Evolutionary conservation across 179 eudicot species (phyloP).

Genomic region (Beta lomatogona): DNA sequence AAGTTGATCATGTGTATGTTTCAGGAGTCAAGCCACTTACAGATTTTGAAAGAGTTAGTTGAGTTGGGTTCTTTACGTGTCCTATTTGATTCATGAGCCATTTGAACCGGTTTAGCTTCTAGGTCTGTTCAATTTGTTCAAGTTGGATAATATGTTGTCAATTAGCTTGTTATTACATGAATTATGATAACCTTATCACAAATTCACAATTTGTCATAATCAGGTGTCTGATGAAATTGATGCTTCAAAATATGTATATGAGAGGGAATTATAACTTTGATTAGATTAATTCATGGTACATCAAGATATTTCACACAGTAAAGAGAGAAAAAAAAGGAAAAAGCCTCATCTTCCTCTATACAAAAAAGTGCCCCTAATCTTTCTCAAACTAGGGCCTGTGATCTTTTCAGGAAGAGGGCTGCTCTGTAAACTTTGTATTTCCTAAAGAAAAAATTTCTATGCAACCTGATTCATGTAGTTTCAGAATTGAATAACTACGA

Average conservation of each 20-base stretch:
- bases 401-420: constrained; percentile 65
- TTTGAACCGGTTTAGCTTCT: neutral
- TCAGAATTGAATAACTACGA: constrained; percentile 22
- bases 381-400: constrained; percentile 34
- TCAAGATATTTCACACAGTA: constrained; percentile 26
- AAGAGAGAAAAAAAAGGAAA: constrained; percentile 32
- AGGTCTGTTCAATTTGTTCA: neutral
- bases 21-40: neutral
- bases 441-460: constrained; percentile 27
- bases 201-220: too few relatives aligned
- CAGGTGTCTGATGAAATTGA: neutral
- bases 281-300: constrained; percentile 31
- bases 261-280: constrained; percentile 20
- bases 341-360: constrained; percentile 74
- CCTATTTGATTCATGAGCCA: neutral
- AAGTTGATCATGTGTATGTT: constrained; percentile 2
- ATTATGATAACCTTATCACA: too few relatives aligned
- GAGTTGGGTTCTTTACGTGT: neutral
- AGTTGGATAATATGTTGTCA: too few relatives aligned
- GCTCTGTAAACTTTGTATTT: constrained; percentile 33
- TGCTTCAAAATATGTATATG: neutral
- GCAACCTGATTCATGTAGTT: constrained; percentile 29
- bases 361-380: constrained; percentile 49
- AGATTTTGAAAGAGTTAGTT: neutral
- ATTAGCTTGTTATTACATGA: too few relatives aligned